phyloP scores from a whole-genome alignment of 352 stramenopile species.

The Thalassiosira pacifica region DNA sequence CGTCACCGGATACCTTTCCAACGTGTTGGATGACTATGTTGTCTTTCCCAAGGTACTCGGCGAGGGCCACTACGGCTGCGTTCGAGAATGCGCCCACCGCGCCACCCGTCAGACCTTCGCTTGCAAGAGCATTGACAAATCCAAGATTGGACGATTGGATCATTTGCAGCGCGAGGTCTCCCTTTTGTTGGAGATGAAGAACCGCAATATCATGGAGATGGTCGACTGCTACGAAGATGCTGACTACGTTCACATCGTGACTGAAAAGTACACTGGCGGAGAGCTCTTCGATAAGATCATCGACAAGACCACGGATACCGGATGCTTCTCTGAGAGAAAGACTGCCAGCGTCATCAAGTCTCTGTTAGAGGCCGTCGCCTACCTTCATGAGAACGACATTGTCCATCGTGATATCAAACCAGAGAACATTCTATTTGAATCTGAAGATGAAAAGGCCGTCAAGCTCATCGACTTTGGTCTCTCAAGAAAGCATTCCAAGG shows the following conservation, averaged over 20 bases:
- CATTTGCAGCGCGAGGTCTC: slow-evolving; percentile 10
- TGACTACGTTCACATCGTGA: not conserved
- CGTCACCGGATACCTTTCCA: not conserved
- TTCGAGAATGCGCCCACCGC: not conserved
- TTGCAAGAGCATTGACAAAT: slow-evolving; percentile 34
- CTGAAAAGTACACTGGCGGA: not conserved
- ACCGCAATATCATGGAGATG: not conserved
- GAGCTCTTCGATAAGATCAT: slow-evolving; percentile 86
- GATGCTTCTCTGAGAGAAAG: slow-evolving; percentile 86
- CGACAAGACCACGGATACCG: slow-evolving; percentile 74
- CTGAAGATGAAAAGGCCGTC: slow-evolving; percentile 29
- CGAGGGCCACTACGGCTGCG: not conserved
- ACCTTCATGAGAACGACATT: slow-evolving; percentile 77
- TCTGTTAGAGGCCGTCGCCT: slow-evolving; percentile 76
- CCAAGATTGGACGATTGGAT: slow-evolving; percentile 17
- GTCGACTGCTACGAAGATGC: not conserved
- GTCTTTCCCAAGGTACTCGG: not conserved
- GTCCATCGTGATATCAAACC: slow-evolving; percentile 82
- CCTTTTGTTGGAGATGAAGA: not conserved
- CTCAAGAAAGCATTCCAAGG: not conserved
- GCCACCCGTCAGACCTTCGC: not conserved
- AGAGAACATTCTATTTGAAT: slow-evolving; percentile 73
- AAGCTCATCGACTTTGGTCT: slow-evolving; percentile 42
- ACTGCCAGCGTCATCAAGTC: slow-evolving; percentile 87
- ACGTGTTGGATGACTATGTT: not conserved